Base-by-base conservation (phyloP, 2,329 filamentous ascomycete genomes). In the Neocucurbitaria cava region DNA sequence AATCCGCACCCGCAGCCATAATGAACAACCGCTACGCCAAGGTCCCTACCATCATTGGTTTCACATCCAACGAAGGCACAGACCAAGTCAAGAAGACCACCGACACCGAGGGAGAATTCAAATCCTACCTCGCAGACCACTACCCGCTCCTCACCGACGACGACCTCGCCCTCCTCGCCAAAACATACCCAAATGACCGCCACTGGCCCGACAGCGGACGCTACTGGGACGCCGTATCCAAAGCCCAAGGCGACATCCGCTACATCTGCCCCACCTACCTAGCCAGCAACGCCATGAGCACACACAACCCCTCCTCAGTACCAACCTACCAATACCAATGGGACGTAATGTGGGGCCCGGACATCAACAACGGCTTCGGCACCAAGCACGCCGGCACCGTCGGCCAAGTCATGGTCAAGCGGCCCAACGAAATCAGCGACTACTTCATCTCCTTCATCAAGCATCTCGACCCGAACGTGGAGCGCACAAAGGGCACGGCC, bases 71-170 rank as follows among this genome's bases (percentile, higher is more conserved):
- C 52, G 64, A 80, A 72, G 61, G 78, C 74, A 58, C 77, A 64
- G 62, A 78, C 66, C 44, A 79, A 65, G 66, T 80, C 66, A 61
- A 71, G 66, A 66, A 69, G 67, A 39, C 58, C 28, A 62, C 71
- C 54, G 64, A 81, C 65, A 52, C 69, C 61, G 33, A 80, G 75
- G 49, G 73, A 72, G 70, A 70, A 13, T 69, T 73, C 52, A 72
- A 69, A 46, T 56, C 59, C 40, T 73, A 73, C 55, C 58, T 73
- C 30, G 66, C 68, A 51, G 69, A 73, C 47, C 70, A 73, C 55
- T 73, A 82, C 31, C 77, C 85, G 4, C 71, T 84, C 0, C 77
- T 85, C 2, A 76, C 83, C 3, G 82, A 84, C 64, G 81, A 82
- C 52, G 82, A 80, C 38, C 78, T 82, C 24, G 52, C 60, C 26